A percentile compares a stretch with the other conserved stretches of the same genome.
These are phyloP conservation scores for Penicillium diatomitis DNA, from an alignment of 495 filamentous ascomycete species.

Conservation along the genomic window DNA sequence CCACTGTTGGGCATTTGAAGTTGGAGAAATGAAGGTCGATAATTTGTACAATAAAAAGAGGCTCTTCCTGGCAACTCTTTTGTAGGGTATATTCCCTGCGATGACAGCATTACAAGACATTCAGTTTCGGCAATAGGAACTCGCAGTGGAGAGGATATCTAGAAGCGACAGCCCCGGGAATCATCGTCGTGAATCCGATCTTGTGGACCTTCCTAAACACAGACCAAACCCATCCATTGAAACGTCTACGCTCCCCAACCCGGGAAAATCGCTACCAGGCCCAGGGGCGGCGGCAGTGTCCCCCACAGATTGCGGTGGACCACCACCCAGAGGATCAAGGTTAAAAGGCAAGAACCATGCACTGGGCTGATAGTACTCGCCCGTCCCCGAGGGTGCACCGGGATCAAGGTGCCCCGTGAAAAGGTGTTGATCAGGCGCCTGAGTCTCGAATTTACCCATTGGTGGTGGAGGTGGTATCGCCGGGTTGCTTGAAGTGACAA, in stretches of 20 bases:
- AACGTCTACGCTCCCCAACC: slow-evolving; percentile 18
- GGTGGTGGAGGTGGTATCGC: slow-evolving; percentile 14
- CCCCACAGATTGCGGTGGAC: slow-evolving; percentile 12
- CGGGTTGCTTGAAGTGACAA: slow-evolving; percentile 22
- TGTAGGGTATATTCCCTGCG: too few relatives aligned
- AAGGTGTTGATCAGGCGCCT: slow-evolving; percentile 16
- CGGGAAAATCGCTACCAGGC: slow-evolving; percentile 11
- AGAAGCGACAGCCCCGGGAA: background rate
- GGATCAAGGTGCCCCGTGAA: slow-evolving; percentile 33
- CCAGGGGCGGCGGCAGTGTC: slow-evolving; percentile 13
- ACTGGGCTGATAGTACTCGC: slow-evolving; percentile 46
- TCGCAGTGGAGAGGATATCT: background rate
- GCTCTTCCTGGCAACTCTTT: too few relatives aligned
- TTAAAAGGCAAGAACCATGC: slow-evolving; percentile 98
- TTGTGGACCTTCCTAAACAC: slow-evolving; percentile 16
- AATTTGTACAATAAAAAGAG: too few relatives aligned
- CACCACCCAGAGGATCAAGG: slow-evolving; percentile 51
- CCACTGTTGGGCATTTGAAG: too few relatives aligned
- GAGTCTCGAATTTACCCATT: slow-evolving; percentile 19
- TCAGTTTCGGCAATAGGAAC: slow-evolving; percentile 9
- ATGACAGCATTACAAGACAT: slow-evolving; percentile 3
- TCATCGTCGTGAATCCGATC: slow-evolving; percentile 8
- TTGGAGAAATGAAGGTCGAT: too few relatives aligned
- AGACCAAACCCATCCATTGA: slow-evolving; percentile 25
- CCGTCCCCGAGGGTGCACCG: slow-evolving; percentile 30